Conservation (phyloP, 225 moss, liverwort and hornwort genomes). For the Pseudoscleropodium purum region DNA sequence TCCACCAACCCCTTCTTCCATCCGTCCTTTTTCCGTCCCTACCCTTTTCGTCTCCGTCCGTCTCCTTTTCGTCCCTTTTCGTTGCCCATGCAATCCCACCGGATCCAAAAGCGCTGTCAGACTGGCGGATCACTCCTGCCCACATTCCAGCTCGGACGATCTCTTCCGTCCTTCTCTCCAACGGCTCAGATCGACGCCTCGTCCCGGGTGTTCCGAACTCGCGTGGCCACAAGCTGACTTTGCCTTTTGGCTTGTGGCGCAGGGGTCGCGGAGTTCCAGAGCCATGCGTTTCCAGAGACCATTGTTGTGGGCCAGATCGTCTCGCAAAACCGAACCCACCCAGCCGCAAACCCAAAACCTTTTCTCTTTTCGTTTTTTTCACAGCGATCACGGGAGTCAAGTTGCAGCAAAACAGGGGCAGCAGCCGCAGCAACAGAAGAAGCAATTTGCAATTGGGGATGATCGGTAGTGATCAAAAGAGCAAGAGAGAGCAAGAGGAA, state of each 20-base stretch:
- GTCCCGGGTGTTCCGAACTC: neutral
- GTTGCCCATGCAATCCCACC: neutral
- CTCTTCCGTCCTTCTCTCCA: neutral
- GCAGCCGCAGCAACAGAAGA: neutral
- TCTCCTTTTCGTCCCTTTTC: neutral
- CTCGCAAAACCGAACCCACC: neutral
- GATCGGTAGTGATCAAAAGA: neutral
- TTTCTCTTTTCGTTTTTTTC: neutral
- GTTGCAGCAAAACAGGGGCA: neutral
- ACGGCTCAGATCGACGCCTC: neutral
- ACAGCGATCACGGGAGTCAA: neutral
- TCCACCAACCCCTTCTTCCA: neutral
- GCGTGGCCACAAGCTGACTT: constrained; percentile 6
- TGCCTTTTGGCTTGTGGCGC: neutral
- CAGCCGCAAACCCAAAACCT: neutral
- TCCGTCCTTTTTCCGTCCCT: neutral
- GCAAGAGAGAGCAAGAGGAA: neutral
- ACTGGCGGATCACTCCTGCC: neutral
- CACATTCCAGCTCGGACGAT: constrained; percentile 9
- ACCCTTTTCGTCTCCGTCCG: neutral
- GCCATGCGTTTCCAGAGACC: neutral
- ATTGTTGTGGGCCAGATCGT: neutral
- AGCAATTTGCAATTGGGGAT: neutral
- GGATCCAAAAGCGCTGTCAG: constrained; percentile 7
- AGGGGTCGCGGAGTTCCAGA: neutral